A percentile compares a stretch with the other conserved stretches of the same genome.
These are phyloP conservation scores for Claviceps sp. DNA, from an alignment of 2,329 filamentous ascomycete genomes.

Conservation along the genomic window DNA sequence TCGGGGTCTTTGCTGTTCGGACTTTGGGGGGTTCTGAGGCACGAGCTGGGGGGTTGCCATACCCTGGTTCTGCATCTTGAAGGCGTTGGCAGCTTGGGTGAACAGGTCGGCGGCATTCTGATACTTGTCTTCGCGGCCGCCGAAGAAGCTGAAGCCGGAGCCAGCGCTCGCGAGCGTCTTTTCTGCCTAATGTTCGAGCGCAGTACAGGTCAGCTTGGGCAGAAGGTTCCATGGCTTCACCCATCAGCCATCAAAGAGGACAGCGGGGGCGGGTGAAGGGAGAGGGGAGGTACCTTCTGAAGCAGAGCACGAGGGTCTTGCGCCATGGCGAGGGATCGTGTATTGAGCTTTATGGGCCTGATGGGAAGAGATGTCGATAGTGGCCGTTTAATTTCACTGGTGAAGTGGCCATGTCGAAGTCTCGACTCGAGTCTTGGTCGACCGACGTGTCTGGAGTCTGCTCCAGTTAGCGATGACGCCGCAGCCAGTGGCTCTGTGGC, in stretches of 20 bases:
- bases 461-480: not conserved
- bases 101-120: conserved; percentile 82
- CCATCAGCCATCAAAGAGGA: not conserved
- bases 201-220: conserved; percentile 4
- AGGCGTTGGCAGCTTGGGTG: conserved; percentile 80
- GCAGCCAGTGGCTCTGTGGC: not conserved
- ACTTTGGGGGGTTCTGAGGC: not conserved
- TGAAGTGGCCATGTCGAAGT: no score
- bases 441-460: not conserved
- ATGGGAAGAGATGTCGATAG: not conserved
- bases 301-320: conserved; percentile 67
- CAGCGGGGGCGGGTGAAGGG: conserved; percentile 7
- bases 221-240: not conserved
- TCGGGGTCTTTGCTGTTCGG: not conserved
- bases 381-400: not conserved
- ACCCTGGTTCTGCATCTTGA: conserved; percentile 78
- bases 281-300: conserved; percentile 48
- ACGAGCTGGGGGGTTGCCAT: conserved; percentile 16
- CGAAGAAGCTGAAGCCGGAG: conserved; percentile 81
- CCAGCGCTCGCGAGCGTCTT: conserved; percentile 63
- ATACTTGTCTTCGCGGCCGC: conserved; percentile 75
- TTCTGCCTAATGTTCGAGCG: conserved; percentile 53
- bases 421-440: no score
- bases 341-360: conserved; percentile 1
- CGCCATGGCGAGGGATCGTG: conserved; percentile 37